Evolutionary conservation across 2,329 filamentous ascomycete species (phyloP).

Genomic region (Lasiodiplodia citricola): DNA sequence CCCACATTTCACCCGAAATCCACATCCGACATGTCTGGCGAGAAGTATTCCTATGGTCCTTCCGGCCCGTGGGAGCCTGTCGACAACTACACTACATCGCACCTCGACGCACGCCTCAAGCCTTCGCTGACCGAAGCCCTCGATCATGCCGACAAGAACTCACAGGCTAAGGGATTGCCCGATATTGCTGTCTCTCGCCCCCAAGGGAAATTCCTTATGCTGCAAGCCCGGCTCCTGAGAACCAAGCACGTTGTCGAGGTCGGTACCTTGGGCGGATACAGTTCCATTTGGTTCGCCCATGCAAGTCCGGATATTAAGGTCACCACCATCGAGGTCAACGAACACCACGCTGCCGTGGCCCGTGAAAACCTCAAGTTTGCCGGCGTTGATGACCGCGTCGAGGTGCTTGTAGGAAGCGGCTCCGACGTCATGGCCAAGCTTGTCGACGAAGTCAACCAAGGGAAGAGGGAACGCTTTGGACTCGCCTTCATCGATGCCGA

Average conservation of each 20-base stretch:
- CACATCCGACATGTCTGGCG: background rate
- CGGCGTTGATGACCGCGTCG: constrained; percentile 49
- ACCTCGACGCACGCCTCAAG: constrained; percentile 39
- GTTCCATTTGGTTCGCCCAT: constrained; percentile 58
- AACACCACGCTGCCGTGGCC: constrained; percentile 54
- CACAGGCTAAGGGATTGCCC: constrained; percentile 38
- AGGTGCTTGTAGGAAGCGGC: constrained; percentile 53
- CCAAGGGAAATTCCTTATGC: constrained; percentile 42
- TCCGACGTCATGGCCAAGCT: constrained; percentile 51
- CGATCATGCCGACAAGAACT: constrained; percentile 29
- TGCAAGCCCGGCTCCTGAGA: constrained; percentile 38
- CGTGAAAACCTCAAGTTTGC: constrained; percentile 50
- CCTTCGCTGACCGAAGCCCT: constrained; percentile 30
- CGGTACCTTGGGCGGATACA: constrained; percentile 62
- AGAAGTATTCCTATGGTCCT: constrained; percentile 18
- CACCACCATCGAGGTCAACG: constrained; percentile 58
- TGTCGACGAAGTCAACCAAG: constrained; percentile 46
- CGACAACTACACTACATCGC: constrained; percentile 43
- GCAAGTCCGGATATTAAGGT: constrained; percentile 47
- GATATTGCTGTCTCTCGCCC: constrained; percentile 43
- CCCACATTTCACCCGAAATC: background rate
- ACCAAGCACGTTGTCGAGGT: constrained; percentile 54
- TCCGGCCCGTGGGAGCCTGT: constrained; percentile 42
- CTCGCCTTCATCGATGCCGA: constrained; percentile 62
- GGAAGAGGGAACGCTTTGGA: constrained; percentile 51